Conservation (phyloP, 176 grass and related monocot species). For the Ampelocalamus luodianensis region DNA sequence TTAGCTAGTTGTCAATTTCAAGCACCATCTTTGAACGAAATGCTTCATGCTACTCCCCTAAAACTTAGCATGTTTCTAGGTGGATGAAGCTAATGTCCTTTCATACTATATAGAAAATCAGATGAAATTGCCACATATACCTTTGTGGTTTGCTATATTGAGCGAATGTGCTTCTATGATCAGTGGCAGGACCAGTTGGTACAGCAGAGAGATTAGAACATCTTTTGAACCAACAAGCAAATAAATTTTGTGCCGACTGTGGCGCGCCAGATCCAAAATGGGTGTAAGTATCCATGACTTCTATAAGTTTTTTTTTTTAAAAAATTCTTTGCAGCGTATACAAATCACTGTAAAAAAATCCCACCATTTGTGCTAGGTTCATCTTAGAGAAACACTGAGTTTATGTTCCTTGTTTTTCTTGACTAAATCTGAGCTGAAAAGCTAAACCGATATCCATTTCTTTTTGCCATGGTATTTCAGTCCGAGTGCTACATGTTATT, state of each 20-base stretch:
- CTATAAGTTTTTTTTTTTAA: not conserved
- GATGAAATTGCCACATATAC: constrained; percentile 21
- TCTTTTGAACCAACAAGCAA: constrained; percentile 70
- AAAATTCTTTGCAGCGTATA: constrained; percentile 12
- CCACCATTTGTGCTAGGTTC: not conserved
- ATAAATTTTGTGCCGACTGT: constrained; percentile 79
- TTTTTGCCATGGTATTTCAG: constrained; percentile 23
- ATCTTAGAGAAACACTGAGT: not conserved
- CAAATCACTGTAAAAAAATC: not conserved
- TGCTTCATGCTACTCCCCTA: not conserved
- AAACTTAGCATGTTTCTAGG: constrained; percentile 12
- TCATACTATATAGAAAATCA: not conserved
- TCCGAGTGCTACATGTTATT: constrained; percentile 20
- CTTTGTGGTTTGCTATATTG: constrained; percentile 1
- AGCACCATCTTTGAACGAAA: not conserved
- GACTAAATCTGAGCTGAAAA: constrained; percentile 4
- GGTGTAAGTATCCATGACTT: constrained; percentile 70
- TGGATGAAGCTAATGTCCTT: not conserved
- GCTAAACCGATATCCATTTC: constrained; percentile 18
- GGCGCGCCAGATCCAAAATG: constrained; percentile 91
- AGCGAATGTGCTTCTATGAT: constrained; percentile 27
- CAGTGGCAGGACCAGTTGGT: constrained; percentile 29
- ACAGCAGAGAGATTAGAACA: constrained; percentile 64
- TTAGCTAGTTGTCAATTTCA: not conserved
- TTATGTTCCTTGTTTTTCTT: not conserved